Percentiles rank a stretch among this genome's conserved stretches.
Conservation (phyloP, 805 yeast species). For the Spathaspora arborariae region DNA sequence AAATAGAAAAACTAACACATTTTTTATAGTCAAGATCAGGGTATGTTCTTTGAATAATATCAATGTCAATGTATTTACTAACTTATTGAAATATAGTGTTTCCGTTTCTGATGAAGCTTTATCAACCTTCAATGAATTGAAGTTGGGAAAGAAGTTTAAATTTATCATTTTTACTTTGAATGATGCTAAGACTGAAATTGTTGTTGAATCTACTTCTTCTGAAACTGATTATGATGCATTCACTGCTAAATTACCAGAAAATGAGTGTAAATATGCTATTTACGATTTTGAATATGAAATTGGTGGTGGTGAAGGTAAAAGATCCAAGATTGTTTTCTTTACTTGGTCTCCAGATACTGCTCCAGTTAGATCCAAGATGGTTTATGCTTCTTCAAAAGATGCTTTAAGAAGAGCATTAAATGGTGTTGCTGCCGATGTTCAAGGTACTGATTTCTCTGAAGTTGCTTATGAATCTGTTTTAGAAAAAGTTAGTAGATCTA, state of each 20-base stretch:
- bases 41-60: slow-evolving; percentile 15
- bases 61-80: slow-evolving; percentile 1
- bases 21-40: slow-evolving; percentile 27
- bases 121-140: slow-evolving; percentile 91
- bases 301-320: slow-evolving; percentile 88
- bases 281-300: slow-evolving; percentile 96
- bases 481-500: slow-evolving; percentile 83
- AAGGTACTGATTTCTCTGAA: slow-evolving; percentile 97
- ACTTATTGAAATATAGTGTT: slow-evolving; percentile 25
- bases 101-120: slow-evolving; percentile 75
- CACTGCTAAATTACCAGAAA: slow-evolving; percentile 86
- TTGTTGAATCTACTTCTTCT: slow-evolving; percentile 80
- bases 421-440: slow-evolving; percentile 91
- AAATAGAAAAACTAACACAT: slow-evolving; percentile 4
- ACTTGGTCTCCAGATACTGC: slow-evolving; percentile 99
- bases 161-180: slow-evolving; percentile 79
- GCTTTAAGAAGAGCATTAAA: slow-evolving; percentile 96
- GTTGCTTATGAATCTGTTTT: slow-evolving; percentile 91
- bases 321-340: slow-evolving; percentile 65
- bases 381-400: slow-evolving; percentile 96
- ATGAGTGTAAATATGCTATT: slow-evolving; percentile 93
- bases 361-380: slow-evolving; percentile 93
- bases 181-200: slow-evolving; percentile 83
- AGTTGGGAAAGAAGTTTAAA: slow-evolving; percentile 87
- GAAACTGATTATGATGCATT: slow-evolving; percentile 79